phyloP scores from a whole-genome alignment of 2,329 filamentous ascomycete genomes.

The Fusarium musae region DNA sequence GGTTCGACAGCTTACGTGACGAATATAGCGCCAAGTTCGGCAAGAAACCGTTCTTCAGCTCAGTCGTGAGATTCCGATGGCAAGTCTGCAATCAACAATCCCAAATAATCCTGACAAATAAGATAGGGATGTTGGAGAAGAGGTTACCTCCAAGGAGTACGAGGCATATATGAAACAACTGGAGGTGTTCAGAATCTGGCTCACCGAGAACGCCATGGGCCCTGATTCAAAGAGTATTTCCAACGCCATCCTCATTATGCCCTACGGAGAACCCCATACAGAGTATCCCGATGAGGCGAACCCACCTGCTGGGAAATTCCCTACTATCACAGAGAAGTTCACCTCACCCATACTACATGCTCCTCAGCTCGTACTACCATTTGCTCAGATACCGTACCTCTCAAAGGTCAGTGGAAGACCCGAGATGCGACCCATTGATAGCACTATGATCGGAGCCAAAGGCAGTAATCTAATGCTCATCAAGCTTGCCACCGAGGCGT shows the following conservation, averaged over 20 bases:
- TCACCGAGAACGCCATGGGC: accelerated
- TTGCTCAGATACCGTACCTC: too few species aligned
- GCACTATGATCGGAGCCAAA: too few species aligned
- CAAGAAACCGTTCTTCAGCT: not conserved
- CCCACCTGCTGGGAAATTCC: accelerated
- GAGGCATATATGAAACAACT: accelerated
- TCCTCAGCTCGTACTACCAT: too few species aligned
- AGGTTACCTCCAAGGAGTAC: accelerated
- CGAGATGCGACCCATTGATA: too few species aligned
- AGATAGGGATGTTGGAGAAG: not conserved
- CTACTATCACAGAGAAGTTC: not conserved
- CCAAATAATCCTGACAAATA: not conserved
- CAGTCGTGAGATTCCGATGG: not conserved
- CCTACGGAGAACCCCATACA: not conserved
- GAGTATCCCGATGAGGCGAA: not conserved
- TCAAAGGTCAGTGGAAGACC: too few species aligned
- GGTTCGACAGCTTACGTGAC: not conserved
- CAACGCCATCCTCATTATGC: not conserved
- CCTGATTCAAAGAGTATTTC: accelerated
- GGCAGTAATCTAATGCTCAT: too few species aligned
- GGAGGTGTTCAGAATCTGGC: not conserved
- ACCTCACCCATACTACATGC: not conserved
- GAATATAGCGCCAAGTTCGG: accelerated
- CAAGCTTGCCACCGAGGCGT: too few species aligned
- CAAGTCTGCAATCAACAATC: accelerated